phyloP scores from a whole-genome alignment of 208 protist species.

The Crithidia mellificae region DNA sequence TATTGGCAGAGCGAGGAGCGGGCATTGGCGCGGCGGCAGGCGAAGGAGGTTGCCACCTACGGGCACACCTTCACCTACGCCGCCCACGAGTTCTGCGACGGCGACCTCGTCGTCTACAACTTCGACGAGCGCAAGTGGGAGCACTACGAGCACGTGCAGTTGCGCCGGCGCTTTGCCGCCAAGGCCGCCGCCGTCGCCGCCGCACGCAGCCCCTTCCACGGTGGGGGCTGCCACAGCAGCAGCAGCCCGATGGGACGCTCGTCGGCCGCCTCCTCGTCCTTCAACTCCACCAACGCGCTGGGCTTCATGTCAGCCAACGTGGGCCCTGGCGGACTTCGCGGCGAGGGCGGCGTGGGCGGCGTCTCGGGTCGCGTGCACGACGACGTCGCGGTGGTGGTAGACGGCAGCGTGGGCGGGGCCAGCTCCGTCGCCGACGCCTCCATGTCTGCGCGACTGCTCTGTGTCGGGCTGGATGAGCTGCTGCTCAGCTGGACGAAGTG shows the following conservation, averaged over 20 bases:
- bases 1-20: not conserved
- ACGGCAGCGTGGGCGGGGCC: not conserved
- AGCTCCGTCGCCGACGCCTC: conserved; percentile 24
- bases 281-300: conserved; percentile 16
- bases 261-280: conserved; percentile 11
- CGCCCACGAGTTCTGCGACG: conserved; percentile 52
- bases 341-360: not conserved
- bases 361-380: not conserved
- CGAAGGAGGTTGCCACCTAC: conserved; percentile 18
- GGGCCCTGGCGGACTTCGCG: not conserved
- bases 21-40: conserved; percentile 29
- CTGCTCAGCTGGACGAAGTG: conserved; percentile 63
- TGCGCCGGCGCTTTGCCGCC: conserved; percentile 33
- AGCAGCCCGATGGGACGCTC: conserved; percentile 18
- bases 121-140: conserved; percentile 37
- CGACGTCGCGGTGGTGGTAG: conserved; percentile 5
- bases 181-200: conserved; percentile 15
- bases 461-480: conserved; percentile 43
- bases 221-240: conserved; percentile 19
- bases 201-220: not conserved
- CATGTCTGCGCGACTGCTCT: conserved; percentile 41
- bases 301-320: conserved; percentile 3
- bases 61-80: conserved; percentile 50
- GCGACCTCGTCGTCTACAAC: conserved; percentile 62
- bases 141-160: conserved; percentile 53